These are phyloP conservation scores for Biscogniauxia marginata DNA, from an alignment of 2,329 filamentous ascomycete species.

Conservation along the genomic window DNA sequence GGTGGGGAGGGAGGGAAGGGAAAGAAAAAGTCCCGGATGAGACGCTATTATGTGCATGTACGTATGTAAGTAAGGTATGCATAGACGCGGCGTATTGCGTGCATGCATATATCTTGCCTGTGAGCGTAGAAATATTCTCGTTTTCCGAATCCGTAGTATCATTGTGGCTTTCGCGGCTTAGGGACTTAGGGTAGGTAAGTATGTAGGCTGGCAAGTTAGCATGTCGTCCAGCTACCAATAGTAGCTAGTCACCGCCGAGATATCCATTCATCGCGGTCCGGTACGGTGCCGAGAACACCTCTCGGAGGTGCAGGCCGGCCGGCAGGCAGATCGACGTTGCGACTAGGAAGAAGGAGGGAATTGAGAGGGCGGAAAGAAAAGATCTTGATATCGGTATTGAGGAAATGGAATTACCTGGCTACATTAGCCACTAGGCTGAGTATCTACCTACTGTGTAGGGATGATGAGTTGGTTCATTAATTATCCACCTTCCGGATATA, in stretches of 20 bases:
- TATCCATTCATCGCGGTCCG: neutral
- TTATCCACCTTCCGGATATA: neutral
- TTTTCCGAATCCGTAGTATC: neutral
- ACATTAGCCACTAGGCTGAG: neutral
- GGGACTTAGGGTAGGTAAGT: neutral
- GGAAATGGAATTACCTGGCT: neutral
- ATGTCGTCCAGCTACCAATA: neutral
- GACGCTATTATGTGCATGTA: neutral
- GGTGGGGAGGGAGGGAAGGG: too few species aligned
- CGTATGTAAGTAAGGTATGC: neutral
- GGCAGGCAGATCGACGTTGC: neutral
- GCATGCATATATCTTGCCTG: too few species aligned
- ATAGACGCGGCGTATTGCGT: too few species aligned
- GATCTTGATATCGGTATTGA: neutral
- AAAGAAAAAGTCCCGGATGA: neutral
- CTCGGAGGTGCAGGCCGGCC: neutral
- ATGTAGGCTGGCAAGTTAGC: neutral
- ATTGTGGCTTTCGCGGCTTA: neutral
- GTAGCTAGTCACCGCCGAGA: neutral
- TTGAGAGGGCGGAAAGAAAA: neutral
- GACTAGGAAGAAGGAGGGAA: neutral
- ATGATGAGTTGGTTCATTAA: neutral
- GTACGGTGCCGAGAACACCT: neutral
- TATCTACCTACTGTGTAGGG: neutral
- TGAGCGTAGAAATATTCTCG: too few species aligned